Conservation (phyloP, 495 filamentous ascomycete genomes). For the Neurospora sublineolata region DNA sequence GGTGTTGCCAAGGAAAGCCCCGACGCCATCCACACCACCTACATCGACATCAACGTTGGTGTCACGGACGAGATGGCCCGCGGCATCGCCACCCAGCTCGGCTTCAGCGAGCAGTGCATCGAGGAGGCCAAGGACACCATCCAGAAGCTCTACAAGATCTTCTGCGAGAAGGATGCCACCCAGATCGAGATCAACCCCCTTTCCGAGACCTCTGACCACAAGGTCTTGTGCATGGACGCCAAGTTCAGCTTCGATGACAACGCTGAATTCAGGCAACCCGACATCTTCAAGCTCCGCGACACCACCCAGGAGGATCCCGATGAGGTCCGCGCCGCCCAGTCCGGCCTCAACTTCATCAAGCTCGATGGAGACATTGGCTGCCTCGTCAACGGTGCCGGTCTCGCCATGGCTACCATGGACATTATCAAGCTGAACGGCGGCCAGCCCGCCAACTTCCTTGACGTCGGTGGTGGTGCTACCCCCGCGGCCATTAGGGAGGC, state of each 20-base stretch:
- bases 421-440: slow-evolving; percentile 99
- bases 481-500: slow-evolving; percentile 93
- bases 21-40: slow-evolving; percentile 83
- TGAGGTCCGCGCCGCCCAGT: slow-evolving; percentile 91
- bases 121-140: slow-evolving; percentile 89
- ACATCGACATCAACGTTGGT: slow-evolving; percentile 85
- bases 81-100: slow-evolving; percentile 81
- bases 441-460: slow-evolving; percentile 92
- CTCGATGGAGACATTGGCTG: slow-evolving; percentile 98
- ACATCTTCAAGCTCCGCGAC: slow-evolving; percentile 88
- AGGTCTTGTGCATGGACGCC: slow-evolving; percentile 97
- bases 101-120: slow-evolving; percentile 94
- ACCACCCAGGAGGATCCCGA: slow-evolving; percentile 91
- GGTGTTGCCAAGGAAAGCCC: slow-evolving; percentile 95
- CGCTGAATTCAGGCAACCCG: slow-evolving; percentile 94
- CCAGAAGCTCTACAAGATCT: slow-evolving; percentile 96
- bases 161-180: slow-evolving; percentile 94
- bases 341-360: slow-evolving; percentile 98
- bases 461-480: slow-evolving; percentile 95
- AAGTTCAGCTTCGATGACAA: slow-evolving; percentile 98
- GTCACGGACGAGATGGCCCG: slow-evolving; percentile 92
- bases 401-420: slow-evolving; percentile 99
- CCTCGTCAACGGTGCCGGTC: slow-evolving; percentile 95
- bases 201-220: slow-evolving; percentile 91
- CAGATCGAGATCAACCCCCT: slow-evolving; percentile 99